Evolutionary conservation across 129 eudicot species (phyloP), one percentile per base, ranked within the genome.

Genomic region (Chrysanthemum seticuspe): DNA sequence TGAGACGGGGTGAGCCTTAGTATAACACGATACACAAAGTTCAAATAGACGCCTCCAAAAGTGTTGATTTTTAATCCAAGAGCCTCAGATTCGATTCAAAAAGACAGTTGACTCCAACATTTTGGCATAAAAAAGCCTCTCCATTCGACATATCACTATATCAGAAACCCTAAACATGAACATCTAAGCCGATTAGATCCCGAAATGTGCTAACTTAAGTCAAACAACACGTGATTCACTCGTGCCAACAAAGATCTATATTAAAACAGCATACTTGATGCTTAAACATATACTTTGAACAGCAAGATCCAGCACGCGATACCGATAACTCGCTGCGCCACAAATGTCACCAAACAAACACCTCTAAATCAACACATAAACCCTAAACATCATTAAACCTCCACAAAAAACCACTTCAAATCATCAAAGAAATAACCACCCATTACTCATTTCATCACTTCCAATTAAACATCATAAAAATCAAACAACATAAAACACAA

Each of bases 111-210:
- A 31, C 36, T 31, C 36, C 36, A 31, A 31, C 31, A 29, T 29
- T 29, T 29, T 29, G 31, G 4, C 4, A 2, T 2, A 29, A 29
- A 29, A 29, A 29, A 29, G 31, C 31, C 4, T 29, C 31, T 70
- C 65, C 54, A 51, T 70, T 70, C 53, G 10, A 70, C 19, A 27
- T 65, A 65, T 1, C 14, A 52, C 15, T 36, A 36, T 36, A 36
- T 36, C 44, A 36, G 44, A 40, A 40, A 6, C 10, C 47, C 47
- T 40, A 40, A 40, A 40, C 47, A 40, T 40, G 47, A 40, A 40
- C 47, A 40, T 40, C 67, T 6, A 64, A 31, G 74, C 62, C 54
- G 74, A 67, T 71, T 76, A 68, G 81, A 76, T 69, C 75, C 75
- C 48, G 2, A 4, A 69, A 68, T 50, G 56, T 61, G 25, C 65